These are phyloP conservation scores for Psilocybe tampanensis DNA, from an alignment of 768 basidiomycete genomes.

Conservation along the genomic window DNA sequence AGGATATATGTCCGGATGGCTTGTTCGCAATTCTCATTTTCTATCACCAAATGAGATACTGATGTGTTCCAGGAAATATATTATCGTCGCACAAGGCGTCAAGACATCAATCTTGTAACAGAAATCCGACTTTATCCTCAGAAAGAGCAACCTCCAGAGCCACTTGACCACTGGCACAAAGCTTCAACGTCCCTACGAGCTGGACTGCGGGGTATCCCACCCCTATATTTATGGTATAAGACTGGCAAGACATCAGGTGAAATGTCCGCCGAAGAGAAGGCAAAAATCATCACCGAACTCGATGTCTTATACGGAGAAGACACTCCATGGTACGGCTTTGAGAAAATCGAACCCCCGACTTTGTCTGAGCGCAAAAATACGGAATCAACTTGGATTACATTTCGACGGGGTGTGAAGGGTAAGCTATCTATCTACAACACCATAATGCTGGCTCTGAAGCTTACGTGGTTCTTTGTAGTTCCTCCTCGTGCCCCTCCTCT, in stretches of 20 bases:
- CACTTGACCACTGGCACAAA: conserved; percentile 61
- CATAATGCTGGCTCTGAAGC: conserved; percentile 1
- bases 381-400: conserved; percentile 65
- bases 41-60: not conserved
- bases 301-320: conserved; percentile 89
- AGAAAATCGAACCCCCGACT: conserved; percentile 66
- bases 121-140: conserved; percentile 68
- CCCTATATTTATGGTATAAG: conserved; percentile 81
- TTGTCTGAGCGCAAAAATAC: conserved; percentile 41
- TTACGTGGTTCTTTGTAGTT: conserved; percentile 40
- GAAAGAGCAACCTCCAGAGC: conserved; percentile 53
- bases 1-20: conserved; percentile 54
- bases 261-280: conserved; percentile 58
- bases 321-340: conserved; percentile 85
- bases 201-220: conserved; percentile 57
- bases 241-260: conserved; percentile 63
- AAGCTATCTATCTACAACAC: conserved; percentile 26
- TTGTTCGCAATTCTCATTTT: conserved; percentile 40
- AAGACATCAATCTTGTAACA: conserved; percentile 79
- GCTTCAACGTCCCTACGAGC: conserved; percentile 62
- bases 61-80: conserved; percentile 53
- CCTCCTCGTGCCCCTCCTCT: conserved; percentile 74
- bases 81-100: conserved; percentile 83
- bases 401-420: conserved; percentile 78
- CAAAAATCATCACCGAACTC: conserved; percentile 84